Evolutionary conservation across 2,329 filamentous ascomycete species (phyloP).

Genomic region (Neofusicoccum umdonicola): DNA sequence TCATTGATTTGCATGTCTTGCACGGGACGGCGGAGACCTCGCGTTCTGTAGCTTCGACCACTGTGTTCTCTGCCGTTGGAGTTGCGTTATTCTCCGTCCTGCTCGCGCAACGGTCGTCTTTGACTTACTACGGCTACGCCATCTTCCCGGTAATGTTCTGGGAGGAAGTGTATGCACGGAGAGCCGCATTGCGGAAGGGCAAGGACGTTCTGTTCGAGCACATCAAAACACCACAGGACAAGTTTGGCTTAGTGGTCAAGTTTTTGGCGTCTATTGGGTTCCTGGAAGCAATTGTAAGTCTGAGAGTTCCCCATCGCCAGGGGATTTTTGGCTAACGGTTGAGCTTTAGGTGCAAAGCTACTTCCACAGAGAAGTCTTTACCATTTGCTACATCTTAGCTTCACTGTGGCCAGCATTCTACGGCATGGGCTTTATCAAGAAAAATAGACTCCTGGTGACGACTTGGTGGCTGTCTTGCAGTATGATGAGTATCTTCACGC

Average conservation of each 20-base stretch:
- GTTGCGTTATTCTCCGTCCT: conserved; percentile 76
- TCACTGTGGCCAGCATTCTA: conserved; percentile 76
- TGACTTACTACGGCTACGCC: conserved; percentile 85
- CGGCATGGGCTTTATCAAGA: conserved; percentile 67
- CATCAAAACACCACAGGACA: conserved; percentile 58
- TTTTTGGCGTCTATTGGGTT: conserved; percentile 67
- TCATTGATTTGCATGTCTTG: conserved; percentile 84
- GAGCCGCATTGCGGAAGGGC: conserved; percentile 67
- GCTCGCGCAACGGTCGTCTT: conserved; percentile 72
- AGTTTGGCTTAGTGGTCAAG: conserved; percentile 63
- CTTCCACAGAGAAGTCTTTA: conserved; percentile 84
- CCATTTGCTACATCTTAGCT: conserved; percentile 71
- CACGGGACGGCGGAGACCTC: conserved; percentile 65
- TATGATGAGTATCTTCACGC: conserved; percentile 85
- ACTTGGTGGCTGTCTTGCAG: conserved; percentile 77
- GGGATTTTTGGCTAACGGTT: neutral
- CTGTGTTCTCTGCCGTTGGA: conserved; percentile 74
- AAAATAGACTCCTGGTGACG: conserved; percentile 61
- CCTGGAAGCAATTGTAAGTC: conserved; percentile 66
- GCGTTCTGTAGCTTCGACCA: conserved; percentile 57
- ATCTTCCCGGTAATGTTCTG: conserved; percentile 94
- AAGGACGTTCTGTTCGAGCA: conserved; percentile 67
- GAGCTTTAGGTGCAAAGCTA: conserved; percentile 77
- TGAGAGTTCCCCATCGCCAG: neutral
- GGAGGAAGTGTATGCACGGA: conserved; percentile 86